Percentiles rank a stretch among this genome's conserved stretches.
phyloP scores from a whole-genome alignment of 495 filamentous ascomycete genomes.

The Daldinia bambusicola region DNA sequence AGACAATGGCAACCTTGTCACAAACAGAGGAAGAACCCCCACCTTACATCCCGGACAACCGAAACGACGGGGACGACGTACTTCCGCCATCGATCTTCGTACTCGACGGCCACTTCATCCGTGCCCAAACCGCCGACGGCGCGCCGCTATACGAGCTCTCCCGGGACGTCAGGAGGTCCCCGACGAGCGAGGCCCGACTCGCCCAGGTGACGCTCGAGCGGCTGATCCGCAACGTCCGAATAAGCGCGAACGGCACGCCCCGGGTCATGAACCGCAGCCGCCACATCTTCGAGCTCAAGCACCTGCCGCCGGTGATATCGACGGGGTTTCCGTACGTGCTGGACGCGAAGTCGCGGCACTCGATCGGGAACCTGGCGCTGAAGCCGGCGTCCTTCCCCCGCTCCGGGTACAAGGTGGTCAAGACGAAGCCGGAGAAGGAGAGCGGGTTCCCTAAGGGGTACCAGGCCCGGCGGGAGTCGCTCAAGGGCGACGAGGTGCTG shows the following conservation, averaged over 20 bases:
- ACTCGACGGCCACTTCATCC: constrained; percentile 45
- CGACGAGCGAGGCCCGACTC: constrained; percentile 34
- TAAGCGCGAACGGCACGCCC: constrained; percentile 37
- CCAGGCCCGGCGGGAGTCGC: constrained; percentile 25
- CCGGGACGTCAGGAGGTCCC: constrained; percentile 26
- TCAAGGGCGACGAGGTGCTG: constrained; percentile 31
- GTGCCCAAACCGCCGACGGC: constrained; percentile 37
- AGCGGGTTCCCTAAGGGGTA: constrained; percentile 35
- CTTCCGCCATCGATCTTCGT: constrained; percentile 45
- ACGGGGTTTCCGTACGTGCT: constrained; percentile 35
- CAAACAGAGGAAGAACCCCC: constrained; percentile 26
- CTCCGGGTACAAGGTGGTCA: constrained; percentile 38
- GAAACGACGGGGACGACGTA: constrained; percentile 42
- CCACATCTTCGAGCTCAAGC: constrained; percentile 45
- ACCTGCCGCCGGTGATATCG: constrained; percentile 32
- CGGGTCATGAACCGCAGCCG: constrained; percentile 29
- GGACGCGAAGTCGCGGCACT: constrained; percentile 31
- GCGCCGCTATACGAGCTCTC: constrained; percentile 48
- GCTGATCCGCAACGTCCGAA: constrained; percentile 44
- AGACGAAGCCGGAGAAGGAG: constrained; percentile 35
- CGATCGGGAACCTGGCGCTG: constrained; percentile 40
- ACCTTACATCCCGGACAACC: constrained; percentile 33
- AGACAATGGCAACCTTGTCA: constrained; percentile 20
- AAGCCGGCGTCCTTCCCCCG: constrained; percentile 41
- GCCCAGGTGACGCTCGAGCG: constrained; percentile 48